Percentiles rank a stretch among this genome's conserved stretches.
phyloP scores from a whole-genome alignment of 352 stramenopile species.

The Pythium plurisporium region DNA sequence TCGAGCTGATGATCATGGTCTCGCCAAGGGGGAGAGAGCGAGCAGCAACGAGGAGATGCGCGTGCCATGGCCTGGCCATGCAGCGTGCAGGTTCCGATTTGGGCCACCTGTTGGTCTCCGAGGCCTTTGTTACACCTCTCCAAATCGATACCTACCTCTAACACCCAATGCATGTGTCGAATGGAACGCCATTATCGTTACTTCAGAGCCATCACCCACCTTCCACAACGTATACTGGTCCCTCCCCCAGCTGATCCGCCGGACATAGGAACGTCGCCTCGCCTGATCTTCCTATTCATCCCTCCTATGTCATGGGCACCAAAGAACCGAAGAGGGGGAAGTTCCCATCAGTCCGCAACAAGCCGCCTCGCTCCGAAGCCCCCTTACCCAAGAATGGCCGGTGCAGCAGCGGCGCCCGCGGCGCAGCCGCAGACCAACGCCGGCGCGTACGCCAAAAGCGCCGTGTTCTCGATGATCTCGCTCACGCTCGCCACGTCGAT shows the following conservation, averaged over 20 bases:
- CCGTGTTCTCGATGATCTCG: slow-evolving; percentile 72
- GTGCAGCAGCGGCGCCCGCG: slow-evolving; percentile 22
- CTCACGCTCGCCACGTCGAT: slow-evolving; percentile 50
- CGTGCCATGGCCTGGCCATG: slow-evolving; percentile 4
- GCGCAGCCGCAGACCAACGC: slow-evolving; percentile 34
- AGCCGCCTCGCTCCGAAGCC: slow-evolving; percentile 13
- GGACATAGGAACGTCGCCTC: not conserved
- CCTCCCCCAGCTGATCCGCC: not conserved
- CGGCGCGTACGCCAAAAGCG: slow-evolving; percentile 71
- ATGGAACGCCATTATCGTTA: slow-evolving; percentile 6
- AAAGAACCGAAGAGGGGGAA: not conserved
- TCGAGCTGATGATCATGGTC: not conserved
- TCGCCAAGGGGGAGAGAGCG: not conserved
- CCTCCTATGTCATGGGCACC: slow-evolving; percentile 6
- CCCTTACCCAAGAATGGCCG: slow-evolving; percentile 15
- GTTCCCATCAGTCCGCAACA: slow-evolving; percentile 15
- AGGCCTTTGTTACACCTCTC: not conserved
- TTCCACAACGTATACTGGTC: slow-evolving; percentile 3
- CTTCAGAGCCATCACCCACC: slow-evolving; percentile 1
- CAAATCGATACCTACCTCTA: not conserved
- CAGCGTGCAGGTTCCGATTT: slow-evolving; percentile 19
- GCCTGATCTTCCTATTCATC: slow-evolving; percentile 14
- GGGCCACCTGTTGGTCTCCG: slow-evolving; percentile 1
- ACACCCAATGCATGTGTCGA: not conserved
- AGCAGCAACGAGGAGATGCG: not conserved